Evolutionary conservation across 495 filamentous ascomycete species (phyloP).

Genomic region (Penicillium paxilli): DNA sequence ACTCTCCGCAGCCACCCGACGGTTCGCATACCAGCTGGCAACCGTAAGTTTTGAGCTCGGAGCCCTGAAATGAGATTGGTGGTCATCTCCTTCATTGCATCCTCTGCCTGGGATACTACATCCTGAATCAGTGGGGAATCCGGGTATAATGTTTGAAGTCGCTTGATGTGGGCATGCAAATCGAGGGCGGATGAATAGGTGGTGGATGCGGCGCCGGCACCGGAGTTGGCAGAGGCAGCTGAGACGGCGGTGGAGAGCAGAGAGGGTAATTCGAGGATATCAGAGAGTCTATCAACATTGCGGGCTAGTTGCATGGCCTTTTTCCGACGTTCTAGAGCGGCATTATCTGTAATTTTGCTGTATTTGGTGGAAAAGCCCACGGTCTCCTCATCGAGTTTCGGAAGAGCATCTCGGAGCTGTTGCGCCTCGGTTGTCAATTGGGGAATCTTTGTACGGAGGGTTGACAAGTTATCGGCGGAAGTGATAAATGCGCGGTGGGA

Average conservation of each 20-base stretch:
- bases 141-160: slow-evolving; percentile 80
- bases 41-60: slow-evolving; percentile 74
- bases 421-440: slow-evolving; percentile 62
- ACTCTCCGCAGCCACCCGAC: slow-evolving; percentile 90
- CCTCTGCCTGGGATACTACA: slow-evolving; percentile 76
- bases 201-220: slow-evolving; percentile 53
- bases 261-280: slow-evolving; percentile 88
- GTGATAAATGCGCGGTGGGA: slow-evolving; percentile 87
- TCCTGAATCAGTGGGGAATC: slow-evolving; percentile 71
- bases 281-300: slow-evolving; percentile 86
- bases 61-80: slow-evolving; percentile 78
- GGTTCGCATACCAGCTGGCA: slow-evolving; percentile 88
- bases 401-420: slow-evolving; percentile 69
- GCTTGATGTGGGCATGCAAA: slow-evolving; percentile 88
- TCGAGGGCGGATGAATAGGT: slow-evolving; percentile 92
- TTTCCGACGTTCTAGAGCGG: slow-evolving; percentile 71
- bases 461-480: slow-evolving; percentile 74
- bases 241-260: slow-evolving; percentile 76
- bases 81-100: slow-evolving; percentile 87
- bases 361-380: slow-evolving; percentile 82
- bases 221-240: slow-evolving; percentile 51
- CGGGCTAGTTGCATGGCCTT: slow-evolving; percentile 81
- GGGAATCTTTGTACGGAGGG: slow-evolving; percentile 66
- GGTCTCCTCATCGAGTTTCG: slow-evolving; percentile 75
- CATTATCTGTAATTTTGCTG: slow-evolving; percentile 70